Evolutionary conservation across 106 monocot genomes (phyloP).

Genomic region (Platanthera guangdongensis): DNA sequence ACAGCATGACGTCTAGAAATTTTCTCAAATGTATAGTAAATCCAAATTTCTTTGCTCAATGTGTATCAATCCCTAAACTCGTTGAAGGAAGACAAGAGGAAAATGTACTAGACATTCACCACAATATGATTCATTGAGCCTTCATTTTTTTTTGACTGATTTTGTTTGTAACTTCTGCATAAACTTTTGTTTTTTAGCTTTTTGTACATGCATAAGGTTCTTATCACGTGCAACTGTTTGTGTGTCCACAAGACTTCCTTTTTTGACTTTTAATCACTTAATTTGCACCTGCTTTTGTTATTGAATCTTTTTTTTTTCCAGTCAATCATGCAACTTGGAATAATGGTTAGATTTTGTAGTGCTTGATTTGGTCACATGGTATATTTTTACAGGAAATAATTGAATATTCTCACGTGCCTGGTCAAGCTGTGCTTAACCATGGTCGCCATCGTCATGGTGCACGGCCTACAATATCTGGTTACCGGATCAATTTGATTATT

Average conservation of each 20-base stretch:
- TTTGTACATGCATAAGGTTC: neutral
- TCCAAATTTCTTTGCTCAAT: no score
- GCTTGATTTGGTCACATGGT: neutral
- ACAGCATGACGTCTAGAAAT: no score
- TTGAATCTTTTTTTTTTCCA: neutral
- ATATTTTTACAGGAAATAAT: conserved; percentile 53
- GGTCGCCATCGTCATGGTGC: conserved; percentile 97
- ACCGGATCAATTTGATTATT: conserved; percentile 80
- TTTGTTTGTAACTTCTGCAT: neutral
- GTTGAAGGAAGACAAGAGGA: no score
- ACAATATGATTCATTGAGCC: neutral
- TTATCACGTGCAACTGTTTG: neutral
- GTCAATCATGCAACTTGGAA: neutral
- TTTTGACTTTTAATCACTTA: neutral
- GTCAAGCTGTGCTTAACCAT: conserved; percentile 83
- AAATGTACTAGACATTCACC: no score
- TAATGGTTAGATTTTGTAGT: neutral
- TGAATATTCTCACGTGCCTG: conserved; percentile 78
- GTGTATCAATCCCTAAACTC: no score
- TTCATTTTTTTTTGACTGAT: neutral
- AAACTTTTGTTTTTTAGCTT: neutral
- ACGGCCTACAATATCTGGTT: conserved; percentile 67
- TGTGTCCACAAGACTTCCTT: neutral
- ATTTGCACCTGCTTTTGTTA: neutral
- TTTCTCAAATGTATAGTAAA: no score